phyloP scores from a whole-genome alignment of 305 asterid genomes.

The Rubia peregrina region DNA sequence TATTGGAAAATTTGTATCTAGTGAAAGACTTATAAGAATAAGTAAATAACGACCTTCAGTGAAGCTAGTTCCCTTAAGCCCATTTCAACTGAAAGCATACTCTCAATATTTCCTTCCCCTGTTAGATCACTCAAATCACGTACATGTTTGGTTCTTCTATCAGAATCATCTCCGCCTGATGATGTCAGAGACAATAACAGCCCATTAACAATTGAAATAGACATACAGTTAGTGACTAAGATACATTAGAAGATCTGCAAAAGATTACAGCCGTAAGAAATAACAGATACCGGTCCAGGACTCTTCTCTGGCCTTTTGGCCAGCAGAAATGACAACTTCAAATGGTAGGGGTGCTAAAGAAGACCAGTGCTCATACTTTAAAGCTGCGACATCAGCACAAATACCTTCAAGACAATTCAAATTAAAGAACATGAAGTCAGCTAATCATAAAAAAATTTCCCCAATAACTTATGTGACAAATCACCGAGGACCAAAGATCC shows the following conservation, averaged over 20 bases:
- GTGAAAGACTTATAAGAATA: background rate
- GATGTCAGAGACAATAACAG: conserved; percentile 7
- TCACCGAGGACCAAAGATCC: background rate
- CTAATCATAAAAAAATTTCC: background rate
- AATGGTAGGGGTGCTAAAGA: conserved; percentile 98
- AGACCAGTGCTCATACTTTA: conserved; percentile 92
- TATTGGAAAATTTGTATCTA: background rate
- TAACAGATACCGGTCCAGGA: conserved; percentile 64
- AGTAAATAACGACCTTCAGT: conserved; percentile 53
- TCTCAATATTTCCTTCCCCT: conserved; percentile 99
- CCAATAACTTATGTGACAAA: background rate
- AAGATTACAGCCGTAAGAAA: conserved; percentile 20
- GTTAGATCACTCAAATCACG: conserved; percentile 55
- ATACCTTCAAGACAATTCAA: conserved; percentile 48
- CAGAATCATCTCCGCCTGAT: conserved; percentile 80
- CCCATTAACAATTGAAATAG: background rate
- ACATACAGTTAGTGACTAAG: background rate
- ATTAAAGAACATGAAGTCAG: background rate
- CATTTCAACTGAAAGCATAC: conserved; percentile 99
- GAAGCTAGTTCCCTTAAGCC: conserved; percentile 95
- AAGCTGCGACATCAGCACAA: conserved; percentile 79
- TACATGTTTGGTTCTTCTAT: conserved; percentile 46
- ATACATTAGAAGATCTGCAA: conserved; percentile 5
- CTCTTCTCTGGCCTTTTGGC: conserved; percentile 93
- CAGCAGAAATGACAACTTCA: conserved; percentile 94